phyloP scores from a whole-genome alignment of 176 grass and related monocot species.

The Cenchrus fungigraminus region DNA sequence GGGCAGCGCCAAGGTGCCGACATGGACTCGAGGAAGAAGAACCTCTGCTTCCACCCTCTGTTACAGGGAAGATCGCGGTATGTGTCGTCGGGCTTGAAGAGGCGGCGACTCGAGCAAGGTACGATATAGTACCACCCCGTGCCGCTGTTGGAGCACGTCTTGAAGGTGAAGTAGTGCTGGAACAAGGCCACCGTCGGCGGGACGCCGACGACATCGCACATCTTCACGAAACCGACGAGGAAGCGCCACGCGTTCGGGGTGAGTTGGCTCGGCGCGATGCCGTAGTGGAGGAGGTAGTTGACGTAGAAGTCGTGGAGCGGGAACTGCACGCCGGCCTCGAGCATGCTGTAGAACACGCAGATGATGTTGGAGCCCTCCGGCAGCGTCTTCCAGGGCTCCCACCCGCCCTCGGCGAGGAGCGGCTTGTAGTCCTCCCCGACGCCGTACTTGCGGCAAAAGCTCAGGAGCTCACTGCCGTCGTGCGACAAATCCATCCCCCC shows the following conservation, averaged over 20 bases:
- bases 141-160: background rate
- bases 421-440: background rate
- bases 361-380: background rate
- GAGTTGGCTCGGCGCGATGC: background rate
- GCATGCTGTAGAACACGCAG: background rate
- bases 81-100: too few relatives aligned
- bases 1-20: background rate
- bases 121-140: background rate
- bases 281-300: background rate
- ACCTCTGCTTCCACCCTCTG: background rate
- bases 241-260: background rate
- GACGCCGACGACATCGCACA: background rate
- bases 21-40: background rate
- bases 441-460: background rate
- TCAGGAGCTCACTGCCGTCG: background rate
- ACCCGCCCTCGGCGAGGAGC: background rate
- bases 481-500: background rate
- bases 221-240: background rate
- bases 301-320: background rate
- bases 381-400: background rate
- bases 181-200: background rate
- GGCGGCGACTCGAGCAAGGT: too few relatives aligned
- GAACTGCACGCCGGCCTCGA: background rate
- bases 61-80: too few relatives aligned
- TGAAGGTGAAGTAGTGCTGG: background rate